Evolutionary conservation across 2,329 filamentous ascomycete species (phyloP).

Genomic region (Fusarium drepaniforme): DNA sequence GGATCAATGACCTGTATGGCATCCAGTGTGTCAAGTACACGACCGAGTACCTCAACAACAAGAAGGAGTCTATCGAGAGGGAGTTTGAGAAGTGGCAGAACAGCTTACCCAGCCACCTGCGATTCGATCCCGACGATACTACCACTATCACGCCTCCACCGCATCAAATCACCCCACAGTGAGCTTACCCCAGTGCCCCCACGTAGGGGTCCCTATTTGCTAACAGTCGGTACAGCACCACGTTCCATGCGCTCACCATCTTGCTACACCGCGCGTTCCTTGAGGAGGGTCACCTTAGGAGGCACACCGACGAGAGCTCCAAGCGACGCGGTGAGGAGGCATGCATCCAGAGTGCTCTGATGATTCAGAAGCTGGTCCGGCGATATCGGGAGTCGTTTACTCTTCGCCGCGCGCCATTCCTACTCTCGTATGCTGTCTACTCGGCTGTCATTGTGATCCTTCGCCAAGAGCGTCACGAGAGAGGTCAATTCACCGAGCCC

Average conservation of each 20-base stretch:
- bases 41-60: constrained; percentile 41
- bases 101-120: constrained; percentile 41
- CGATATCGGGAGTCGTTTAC: constrained; percentile 55
- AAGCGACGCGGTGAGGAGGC: constrained; percentile 45
- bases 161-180: constrained; percentile 48
- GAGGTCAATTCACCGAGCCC: constrained; percentile 47
- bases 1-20: constrained; percentile 44
- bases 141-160: constrained; percentile 43
- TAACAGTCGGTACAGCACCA: constrained; percentile 39
- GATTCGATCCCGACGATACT: constrained; percentile 44
- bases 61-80: constrained; percentile 43
- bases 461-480: constrained; percentile 46
- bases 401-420: constrained; percentile 54
- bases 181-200: constrained; percentile 15
- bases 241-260: constrained; percentile 57
- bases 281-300: constrained; percentile 47
- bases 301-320: constrained; percentile 42
- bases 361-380: constrained; percentile 52
- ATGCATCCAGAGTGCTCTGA: constrained; percentile 48
- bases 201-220: background rate
- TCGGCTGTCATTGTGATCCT: constrained; percentile 49
- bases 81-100: constrained; percentile 45
- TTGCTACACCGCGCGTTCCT: constrained; percentile 60
- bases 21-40: constrained; percentile 45
- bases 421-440: constrained; percentile 57